These are phyloP conservation scores for Xerocomus cyaneibrunnescens DNA, from an alignment of 1,284 basidiomycete species.

Conservation along the genomic window DNA sequence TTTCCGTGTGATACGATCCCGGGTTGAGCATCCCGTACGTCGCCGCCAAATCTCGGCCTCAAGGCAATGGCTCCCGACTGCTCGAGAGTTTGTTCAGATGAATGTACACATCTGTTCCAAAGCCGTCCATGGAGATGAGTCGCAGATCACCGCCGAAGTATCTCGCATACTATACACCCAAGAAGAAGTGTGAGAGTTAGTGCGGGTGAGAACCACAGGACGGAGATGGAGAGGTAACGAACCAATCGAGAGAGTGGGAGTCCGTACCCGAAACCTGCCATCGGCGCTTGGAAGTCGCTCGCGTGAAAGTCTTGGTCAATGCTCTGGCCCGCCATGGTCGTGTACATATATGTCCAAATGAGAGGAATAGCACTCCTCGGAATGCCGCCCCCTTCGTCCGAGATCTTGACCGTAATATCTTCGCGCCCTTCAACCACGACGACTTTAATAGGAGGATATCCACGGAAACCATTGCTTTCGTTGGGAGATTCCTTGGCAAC, in stretches of 20 bases:
- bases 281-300: constrained; percentile 96
- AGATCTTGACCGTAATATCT: constrained; percentile 99
- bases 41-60: constrained; percentile 2
- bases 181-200: constrained; percentile 11
- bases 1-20: neutral
- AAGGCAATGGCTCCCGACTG: constrained; percentile 73
- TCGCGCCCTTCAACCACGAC: constrained; percentile 93
- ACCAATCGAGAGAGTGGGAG: constrained; percentile 88
- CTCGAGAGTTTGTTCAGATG: constrained; percentile 87
- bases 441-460: constrained; percentile 93
- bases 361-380: constrained; percentile 90
- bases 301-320: constrained; percentile 85
- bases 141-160: constrained; percentile 98
- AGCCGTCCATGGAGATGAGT: constrained; percentile 97
- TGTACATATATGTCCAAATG: constrained; percentile 99
- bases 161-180: constrained; percentile 70
- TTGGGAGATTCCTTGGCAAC: constrained; percentile 7
- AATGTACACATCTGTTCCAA: constrained; percentile 90
- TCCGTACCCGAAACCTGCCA: constrained; percentile 98
- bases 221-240: constrained; percentile 30
- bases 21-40: neutral
- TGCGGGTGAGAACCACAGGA: constrained; percentile 1
- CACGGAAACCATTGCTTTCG: constrained; percentile 1
- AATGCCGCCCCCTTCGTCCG: constrained; percentile 95
- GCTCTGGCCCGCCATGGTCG: constrained; percentile 91